These are phyloP conservation scores for Helotiales sp. DNA, from an alignment of 2,329 filamentous ascomycete species.

Conservation along the genomic window DNA sequence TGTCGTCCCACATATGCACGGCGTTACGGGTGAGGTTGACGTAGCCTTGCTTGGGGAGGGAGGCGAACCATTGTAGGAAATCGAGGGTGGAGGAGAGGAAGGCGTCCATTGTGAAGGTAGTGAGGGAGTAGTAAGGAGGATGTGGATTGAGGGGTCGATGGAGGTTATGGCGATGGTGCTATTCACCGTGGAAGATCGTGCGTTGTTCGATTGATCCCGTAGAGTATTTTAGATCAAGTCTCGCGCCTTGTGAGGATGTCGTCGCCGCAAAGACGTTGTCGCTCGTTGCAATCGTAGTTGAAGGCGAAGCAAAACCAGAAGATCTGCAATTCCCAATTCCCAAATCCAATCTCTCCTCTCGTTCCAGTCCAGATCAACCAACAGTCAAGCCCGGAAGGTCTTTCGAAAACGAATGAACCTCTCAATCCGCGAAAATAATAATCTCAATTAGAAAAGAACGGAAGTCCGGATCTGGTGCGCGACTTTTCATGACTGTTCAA, in stretches of 20 bases:
- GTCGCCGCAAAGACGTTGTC: neutral
- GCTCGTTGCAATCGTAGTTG: neutral
- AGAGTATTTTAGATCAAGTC: neutral
- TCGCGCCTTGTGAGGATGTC: neutral
- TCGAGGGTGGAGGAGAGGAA: slow-evolving; percentile 18
- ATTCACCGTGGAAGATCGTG: neutral
- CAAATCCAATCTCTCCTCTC: neutral
- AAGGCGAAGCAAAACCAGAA: neutral
- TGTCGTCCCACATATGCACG: slow-evolving; percentile 52
- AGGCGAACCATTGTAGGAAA: slow-evolving; percentile 16
- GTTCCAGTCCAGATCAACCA: neutral
- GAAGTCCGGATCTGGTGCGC: neutral
- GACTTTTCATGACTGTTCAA: neutral
- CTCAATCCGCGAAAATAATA: neutral
- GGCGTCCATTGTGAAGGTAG: neutral
- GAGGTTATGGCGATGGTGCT: neutral
- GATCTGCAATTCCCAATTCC: neutral
- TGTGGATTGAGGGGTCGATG: neutral
- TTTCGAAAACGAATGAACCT: neutral
- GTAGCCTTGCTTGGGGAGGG: slow-evolving; percentile 23
- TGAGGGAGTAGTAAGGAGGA: neutral
- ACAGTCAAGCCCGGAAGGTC: neutral
- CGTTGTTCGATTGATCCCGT: neutral
- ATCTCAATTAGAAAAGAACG: neutral
- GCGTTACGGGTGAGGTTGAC: slow-evolving; percentile 54